Percentiles rank a stretch among this genome's conserved stretches.
phyloP scores from a whole-genome alignment of 1,284 basidiomycete genomes.

The Neotropicomus parvogracilis region DNA sequence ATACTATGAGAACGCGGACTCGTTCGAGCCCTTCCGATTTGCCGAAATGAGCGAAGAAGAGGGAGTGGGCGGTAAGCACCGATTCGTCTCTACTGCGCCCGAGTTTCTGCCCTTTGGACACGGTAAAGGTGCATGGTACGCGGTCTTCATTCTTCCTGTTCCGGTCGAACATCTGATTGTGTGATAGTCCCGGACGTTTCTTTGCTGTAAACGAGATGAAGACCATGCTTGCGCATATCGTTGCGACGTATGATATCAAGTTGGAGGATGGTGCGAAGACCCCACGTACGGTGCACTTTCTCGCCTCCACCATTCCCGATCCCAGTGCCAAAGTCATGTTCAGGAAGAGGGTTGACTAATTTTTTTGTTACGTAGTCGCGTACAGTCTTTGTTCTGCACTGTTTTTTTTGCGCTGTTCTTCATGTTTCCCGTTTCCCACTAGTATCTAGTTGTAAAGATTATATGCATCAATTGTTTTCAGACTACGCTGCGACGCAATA shows the following conservation, averaged over 20 bases:
- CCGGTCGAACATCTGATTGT: neutral
- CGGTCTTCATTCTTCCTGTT: neutral
- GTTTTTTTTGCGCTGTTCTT: no score
- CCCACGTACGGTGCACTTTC: neutral
- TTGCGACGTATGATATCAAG: neutral
- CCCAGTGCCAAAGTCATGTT: neutral
- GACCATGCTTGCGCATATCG: neutral
- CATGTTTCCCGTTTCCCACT: no score
- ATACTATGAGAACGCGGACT: no score
- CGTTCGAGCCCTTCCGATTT: no score
- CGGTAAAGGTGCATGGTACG: conserved; percentile 5
- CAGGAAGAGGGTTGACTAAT: neutral
- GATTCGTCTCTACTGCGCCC: conserved; percentile 8
- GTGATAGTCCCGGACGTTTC: neutral
- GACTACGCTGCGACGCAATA: no score
- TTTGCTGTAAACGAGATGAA: neutral
- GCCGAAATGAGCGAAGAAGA: neutral
- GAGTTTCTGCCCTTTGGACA: conserved; percentile 11
- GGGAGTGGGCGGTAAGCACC: conserved; percentile 12
- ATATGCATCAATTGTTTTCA: no score
- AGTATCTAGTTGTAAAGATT: no score
- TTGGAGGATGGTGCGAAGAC: neutral
- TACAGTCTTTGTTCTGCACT: no score
- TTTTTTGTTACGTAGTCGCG: neutral
- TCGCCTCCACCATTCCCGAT: neutral